Conservation (phyloP, 108 stramenopile species). For the Nitzschia sp. region DNA sequence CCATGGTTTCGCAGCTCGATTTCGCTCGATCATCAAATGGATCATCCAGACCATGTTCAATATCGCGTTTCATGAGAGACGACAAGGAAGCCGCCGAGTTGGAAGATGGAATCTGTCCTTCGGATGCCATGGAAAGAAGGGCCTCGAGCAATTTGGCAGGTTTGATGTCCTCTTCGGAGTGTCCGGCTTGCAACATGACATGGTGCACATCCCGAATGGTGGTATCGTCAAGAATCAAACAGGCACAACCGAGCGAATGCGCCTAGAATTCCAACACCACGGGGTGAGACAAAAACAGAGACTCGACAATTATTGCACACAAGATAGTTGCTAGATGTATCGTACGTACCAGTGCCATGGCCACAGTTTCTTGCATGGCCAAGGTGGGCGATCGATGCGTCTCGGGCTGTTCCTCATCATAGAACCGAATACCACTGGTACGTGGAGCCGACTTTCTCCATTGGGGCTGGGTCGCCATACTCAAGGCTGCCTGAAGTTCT, state of each 20-base stretch:
- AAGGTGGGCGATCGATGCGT: conserved; percentile 43
- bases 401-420: conserved; percentile 25
- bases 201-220: conserved; percentile 61
- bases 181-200: conserved; percentile 38
- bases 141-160: conserved; percentile 59
- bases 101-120: conserved; percentile 30
- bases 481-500: conserved; percentile 65
- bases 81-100: conserved; percentile 54
- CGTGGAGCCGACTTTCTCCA: conserved; percentile 62
- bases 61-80: conserved; percentile 69
- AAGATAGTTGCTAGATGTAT: neutral
- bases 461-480: conserved; percentile 74
- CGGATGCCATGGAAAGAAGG: conserved; percentile 57
- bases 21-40: conserved; percentile 77
- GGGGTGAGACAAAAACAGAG: neutral
- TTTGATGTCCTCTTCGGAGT: conserved; percentile 55
- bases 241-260: conserved; percentile 73
- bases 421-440: conserved; percentile 41
- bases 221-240: conserved; percentile 74
- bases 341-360: conserved; percentile 68
- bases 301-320: neutral
- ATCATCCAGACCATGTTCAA: conserved; percentile 72
- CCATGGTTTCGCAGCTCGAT: conserved; percentile 63
- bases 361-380: conserved; percentile 86
- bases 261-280: conserved; percentile 33